Percentiles rank a stretch among this genome's conserved stretches.
Conservation (phyloP, 73 alveolate genomes). For the Paraurostyla sp. region DNA sequence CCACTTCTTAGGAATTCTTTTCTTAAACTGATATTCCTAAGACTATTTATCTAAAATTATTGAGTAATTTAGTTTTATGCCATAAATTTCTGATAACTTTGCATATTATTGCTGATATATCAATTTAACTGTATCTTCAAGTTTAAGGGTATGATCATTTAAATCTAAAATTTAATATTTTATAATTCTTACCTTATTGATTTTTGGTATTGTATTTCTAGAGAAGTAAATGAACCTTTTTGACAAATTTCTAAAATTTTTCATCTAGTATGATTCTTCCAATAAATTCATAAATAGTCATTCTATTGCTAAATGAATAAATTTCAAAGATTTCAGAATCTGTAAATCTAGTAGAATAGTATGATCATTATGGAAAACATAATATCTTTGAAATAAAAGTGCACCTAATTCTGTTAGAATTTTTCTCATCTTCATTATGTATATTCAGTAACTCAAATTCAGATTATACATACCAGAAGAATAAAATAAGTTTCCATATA, state of each 20-base stretch:
- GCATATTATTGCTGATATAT: neutral
- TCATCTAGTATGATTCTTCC: conserved; percentile 7
- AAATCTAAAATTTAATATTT: too few relatives aligned
- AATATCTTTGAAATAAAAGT: neutral
- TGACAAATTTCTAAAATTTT: neutral
- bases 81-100: neutral
- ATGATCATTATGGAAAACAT: too few relatives aligned
- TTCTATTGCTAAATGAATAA: neutral
- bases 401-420: neutral
- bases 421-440: neutral
- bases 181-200: too few relatives aligned
- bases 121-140: neutral
- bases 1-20: neutral
- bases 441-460: neutral
- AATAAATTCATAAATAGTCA: neutral
- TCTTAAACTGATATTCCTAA: neutral
- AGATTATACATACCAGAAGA: conserved; percentile 1
- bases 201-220: neutral
- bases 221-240: neutral
- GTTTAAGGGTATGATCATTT: neutral
- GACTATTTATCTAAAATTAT: neutral
- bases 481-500: neutral
- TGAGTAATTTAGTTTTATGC: conserved; percentile 3
- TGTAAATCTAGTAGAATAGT: too few relatives aligned
- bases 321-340: neutral